phyloP scores from a whole-genome alignment of 208 protist species.

The Acanthamoeba healyi region DNA sequence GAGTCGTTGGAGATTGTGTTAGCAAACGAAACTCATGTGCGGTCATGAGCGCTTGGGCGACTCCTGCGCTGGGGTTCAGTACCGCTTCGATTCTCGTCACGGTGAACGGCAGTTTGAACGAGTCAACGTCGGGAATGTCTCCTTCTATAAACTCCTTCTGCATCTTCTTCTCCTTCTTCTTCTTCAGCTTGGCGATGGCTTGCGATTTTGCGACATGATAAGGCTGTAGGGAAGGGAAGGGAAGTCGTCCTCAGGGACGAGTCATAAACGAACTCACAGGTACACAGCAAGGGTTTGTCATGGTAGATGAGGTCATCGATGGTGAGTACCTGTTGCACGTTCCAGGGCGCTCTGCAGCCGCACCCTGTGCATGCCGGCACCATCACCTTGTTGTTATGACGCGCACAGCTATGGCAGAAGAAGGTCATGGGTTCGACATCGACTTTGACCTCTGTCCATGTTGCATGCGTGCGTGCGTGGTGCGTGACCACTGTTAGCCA shows the following conservation, averaged over 20 bases:
- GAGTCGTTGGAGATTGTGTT: too few species aligned
- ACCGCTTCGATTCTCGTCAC: too few species aligned
- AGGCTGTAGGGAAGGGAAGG: neutral
- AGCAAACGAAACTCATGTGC: too few species aligned
- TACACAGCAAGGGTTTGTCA: too few species aligned
- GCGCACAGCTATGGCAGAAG: neutral
- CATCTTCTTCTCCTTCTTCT: neutral
- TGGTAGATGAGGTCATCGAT: neutral
- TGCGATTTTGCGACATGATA: neutral
- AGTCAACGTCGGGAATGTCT: neutral
- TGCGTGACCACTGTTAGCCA: too few species aligned
- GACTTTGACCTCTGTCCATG: neutral
- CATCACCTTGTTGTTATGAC: neutral
- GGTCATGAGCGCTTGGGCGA: too few species aligned
- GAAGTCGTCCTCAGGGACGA: neutral
- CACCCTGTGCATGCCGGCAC: neutral
- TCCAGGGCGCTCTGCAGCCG: neutral
- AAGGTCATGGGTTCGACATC: neutral
- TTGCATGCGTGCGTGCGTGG: too few species aligned
- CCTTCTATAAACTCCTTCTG: neutral
- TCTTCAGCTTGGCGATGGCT: neutral
- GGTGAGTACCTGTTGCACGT: neutral
- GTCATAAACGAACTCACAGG: too few species aligned
- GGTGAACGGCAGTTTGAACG: neutral
- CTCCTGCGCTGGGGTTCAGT: too few species aligned